A percentile compares a stretch with the other conserved stretches of the same genome.
Evolutionary conservation across 176 grass and related monocot species (phyloP).

Genomic region (Themeda triandra): DNA sequence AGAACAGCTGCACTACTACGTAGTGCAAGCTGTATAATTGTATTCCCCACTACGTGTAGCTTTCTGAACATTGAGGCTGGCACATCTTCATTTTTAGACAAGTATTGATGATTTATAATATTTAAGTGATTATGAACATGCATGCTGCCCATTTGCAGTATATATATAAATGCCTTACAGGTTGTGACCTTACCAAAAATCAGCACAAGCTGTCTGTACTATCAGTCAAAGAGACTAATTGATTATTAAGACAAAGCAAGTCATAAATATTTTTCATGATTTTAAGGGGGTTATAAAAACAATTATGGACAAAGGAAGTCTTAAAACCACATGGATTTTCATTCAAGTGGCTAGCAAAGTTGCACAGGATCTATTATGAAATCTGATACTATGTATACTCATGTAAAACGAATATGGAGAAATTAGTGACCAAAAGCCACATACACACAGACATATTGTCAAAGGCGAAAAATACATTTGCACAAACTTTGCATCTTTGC

Average conservation of each 20-base stretch:
- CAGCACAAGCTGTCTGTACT: not conserved
- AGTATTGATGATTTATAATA: not conserved
- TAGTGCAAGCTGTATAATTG: slow-evolving; percentile 16
- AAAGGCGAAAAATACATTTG: not conserved
- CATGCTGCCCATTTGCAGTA: not conserved
- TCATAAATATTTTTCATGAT: not conserved
- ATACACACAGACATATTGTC: not conserved
- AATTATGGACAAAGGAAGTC: not conserved
- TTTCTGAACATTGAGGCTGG: not conserved
- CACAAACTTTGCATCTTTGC: not conserved
- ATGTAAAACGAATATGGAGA: not conserved
- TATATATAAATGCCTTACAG: not conserved
- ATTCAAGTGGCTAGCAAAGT: not conserved
- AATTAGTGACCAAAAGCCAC: not conserved
- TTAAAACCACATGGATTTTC: not conserved
- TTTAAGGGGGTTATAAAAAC: not conserved
- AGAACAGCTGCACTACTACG: not conserved
- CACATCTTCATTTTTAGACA: not conserved
- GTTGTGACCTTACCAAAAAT: not conserved
- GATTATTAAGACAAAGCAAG: not conserved
- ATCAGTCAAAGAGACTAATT: not conserved
- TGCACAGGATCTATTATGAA: not conserved
- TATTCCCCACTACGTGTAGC: slow-evolving; percentile 6
- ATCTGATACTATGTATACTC: not conserved
- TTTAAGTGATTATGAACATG: not conserved